These are phyloP conservation scores for Myxozyma kluyveri DNA, from an alignment of 805 yeast species.

Conservation along the genomic window DNA sequence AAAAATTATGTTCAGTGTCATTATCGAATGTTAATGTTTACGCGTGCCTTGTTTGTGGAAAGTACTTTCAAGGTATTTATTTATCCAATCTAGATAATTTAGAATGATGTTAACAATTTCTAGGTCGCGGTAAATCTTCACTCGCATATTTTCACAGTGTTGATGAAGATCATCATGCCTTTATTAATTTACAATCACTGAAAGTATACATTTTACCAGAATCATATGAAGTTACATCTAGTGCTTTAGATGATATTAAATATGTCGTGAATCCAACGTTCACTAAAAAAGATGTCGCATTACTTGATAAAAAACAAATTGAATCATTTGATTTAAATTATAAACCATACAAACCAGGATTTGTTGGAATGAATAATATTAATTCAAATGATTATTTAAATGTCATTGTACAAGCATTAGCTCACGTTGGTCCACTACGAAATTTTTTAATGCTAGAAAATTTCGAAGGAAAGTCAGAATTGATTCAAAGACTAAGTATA, in stretches of 20 bases:
- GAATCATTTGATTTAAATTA: slow-evolving; percentile 46
- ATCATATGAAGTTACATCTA: slow-evolving; percentile 45
- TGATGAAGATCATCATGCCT: slow-evolving; percentile 61
- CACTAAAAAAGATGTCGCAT: slow-evolving; percentile 37
- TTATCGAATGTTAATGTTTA: slow-evolving; percentile 61
- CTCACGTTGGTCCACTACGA: slow-evolving; percentile 55
- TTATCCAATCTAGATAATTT: neutral
- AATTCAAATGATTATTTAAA: slow-evolving; percentile 54
- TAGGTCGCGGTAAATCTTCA: slow-evolving; percentile 60
- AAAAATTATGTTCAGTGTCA: slow-evolving; percentile 62
- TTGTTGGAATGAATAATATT: slow-evolving; percentile 59
- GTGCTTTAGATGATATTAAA: slow-evolving; percentile 51
- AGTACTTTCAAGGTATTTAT: slow-evolving; percentile 49
- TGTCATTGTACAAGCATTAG: slow-evolving; percentile 53
- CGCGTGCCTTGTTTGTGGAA: slow-evolving; percentile 73
- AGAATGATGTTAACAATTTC: neutral
- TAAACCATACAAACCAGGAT: slow-evolving; percentile 57
- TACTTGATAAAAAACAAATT: slow-evolving; percentile 36
- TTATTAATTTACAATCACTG: slow-evolving; percentile 51
- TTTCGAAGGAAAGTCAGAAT: slow-evolving; percentile 33
- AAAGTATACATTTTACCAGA: slow-evolving; percentile 65
- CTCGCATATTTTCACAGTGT: slow-evolving; percentile 69
- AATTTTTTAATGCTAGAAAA: slow-evolving; percentile 43
- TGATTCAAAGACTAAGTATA: slow-evolving; percentile 47
- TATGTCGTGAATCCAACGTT: slow-evolving; percentile 54